Base-by-base conservation (phyloP, 345 rosid genomes). In the Pugionium cornutum region DNA sequence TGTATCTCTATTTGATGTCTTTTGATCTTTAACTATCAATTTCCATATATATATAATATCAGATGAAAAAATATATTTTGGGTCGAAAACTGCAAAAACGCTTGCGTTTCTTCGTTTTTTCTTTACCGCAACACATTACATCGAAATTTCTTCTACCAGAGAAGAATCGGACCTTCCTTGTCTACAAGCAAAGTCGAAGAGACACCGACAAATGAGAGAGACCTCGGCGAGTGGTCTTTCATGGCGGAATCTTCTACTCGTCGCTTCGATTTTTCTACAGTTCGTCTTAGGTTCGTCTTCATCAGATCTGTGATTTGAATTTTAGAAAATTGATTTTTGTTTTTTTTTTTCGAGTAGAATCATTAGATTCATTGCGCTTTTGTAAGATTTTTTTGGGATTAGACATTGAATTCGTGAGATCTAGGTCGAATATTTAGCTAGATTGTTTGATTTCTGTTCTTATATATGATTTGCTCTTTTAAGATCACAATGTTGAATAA, bases 271-370 rank as follows among this genome's bases (percentile, higher is more conserved):
- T 69, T 78, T 2, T 70, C 79, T 78, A 0, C 89, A 75, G 49
- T 75, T 79, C 72, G n/a, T 80, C 52, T 62, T 83, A 78, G 95
- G 95, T 85, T 74, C 54, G 70, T 68, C 53, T 66, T 10, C 46
- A 25, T 60, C 70, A 67, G 80, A 81, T 78, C 78, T 49, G 44
- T 66, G 4, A 33, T 6, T 67, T 66, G 0, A 1, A 8, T 31
- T 46, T 66, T 59, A 5, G 7, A 56, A 4, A 45, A n/a, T 41
- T 27, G 2, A 0, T 1, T 34, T 30, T 41, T 26, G 9, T 9
- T 18, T 41, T 18, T 53, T n/a, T 54, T 8, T 64, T 18, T 64
- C 44, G 1, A 32, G 26, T 67, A 8, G 49, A 37, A 53, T 67
- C 42, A 1, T 8, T 10, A 41, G 60, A 53, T 41, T 52, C n/a